A percentile compares a stretch with the other conserved stretches of the same genome.
Evolutionary conservation across 148 eudicot genomes (phyloP).

Genomic region (Rhododendron mucronatum): DNA sequence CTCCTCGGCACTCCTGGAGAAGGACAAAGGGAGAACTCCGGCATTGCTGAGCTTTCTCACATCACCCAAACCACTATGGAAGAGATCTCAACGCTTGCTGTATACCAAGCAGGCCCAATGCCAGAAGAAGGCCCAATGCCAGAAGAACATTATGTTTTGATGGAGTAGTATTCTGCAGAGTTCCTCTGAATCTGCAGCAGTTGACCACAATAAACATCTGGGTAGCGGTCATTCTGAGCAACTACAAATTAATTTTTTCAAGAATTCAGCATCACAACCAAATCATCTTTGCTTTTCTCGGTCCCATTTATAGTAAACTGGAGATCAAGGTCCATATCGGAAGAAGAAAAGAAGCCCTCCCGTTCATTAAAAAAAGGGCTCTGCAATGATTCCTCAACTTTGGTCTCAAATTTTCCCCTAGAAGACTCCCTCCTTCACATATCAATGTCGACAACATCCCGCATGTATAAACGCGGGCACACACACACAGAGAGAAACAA

Average conservation of each 20-base stretch:
- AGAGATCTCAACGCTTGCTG: neutral
- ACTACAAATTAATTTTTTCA: neutral
- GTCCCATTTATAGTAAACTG: neutral
- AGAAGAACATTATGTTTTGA: neutral
- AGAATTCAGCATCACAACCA: neutral
- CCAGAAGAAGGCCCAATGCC: constrained; percentile 1
- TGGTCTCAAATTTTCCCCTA: neutral
- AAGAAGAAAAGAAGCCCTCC: neutral
- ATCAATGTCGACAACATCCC: neutral
- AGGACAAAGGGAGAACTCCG: neutral
- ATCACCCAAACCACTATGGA: neutral
- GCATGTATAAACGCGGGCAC: neutral
- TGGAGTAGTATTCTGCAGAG: neutral
- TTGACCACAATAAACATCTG: neutral
- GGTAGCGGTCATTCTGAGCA: neutral
- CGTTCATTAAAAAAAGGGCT: too few relatives aligned
- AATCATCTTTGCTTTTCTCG: neutral
- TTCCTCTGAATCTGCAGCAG: neutral
- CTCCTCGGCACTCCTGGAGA: neutral
- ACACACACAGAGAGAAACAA: neutral
- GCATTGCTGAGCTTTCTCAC: neutral
- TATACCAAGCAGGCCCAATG: neutral
- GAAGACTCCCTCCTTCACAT: neutral
- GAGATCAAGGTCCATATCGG: neutral
- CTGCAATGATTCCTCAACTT: neutral